phyloP scores from a whole-genome alignment of 345 rosid genomes.

The Syzygium aqueum region DNA sequence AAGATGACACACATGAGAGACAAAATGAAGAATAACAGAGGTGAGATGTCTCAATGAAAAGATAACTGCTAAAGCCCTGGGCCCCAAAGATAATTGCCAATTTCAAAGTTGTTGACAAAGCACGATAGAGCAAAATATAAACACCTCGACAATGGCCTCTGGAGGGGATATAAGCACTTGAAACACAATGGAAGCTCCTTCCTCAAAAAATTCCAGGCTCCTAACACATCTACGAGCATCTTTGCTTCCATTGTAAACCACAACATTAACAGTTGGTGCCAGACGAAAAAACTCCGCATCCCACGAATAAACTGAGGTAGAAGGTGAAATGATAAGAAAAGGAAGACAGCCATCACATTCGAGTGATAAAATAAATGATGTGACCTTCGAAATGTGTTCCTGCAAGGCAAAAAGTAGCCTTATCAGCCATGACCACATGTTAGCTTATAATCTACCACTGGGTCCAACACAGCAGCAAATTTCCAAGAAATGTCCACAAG shows the following conservation, averaged over 20 bases:
- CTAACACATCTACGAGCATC: slow-evolving; percentile 25
- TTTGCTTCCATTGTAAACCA: slow-evolving; percentile 33
- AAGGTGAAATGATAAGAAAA: slow-evolving; percentile 35
- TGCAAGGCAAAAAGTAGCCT: slow-evolving; percentile 17
- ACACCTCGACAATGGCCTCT: slow-evolving; percentile 41
- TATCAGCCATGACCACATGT: neutral
- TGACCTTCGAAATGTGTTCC: slow-evolving; percentile 33
- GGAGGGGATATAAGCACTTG: slow-evolving; percentile 38
- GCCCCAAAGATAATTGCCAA: neutral
- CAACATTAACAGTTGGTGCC: slow-evolving; percentile 28
- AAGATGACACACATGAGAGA: neutral
- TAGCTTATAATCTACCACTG: neutral
- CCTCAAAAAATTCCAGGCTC: slow-evolving; percentile 30
- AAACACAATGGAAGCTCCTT: slow-evolving; percentile 31
- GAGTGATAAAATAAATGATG: slow-evolving; percentile 25
- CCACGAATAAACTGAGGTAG: slow-evolving; percentile 30
- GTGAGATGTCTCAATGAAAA: neutral
- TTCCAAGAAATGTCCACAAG: neutral
- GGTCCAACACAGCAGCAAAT: neutral
- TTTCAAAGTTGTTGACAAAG: neutral
- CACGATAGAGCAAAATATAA: neutral
- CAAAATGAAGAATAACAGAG: neutral
- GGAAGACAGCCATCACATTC: slow-evolving; percentile 19
- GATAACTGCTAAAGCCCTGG: neutral
- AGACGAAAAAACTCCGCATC: slow-evolving; percentile 30